Conservation (phyloP, 192 early-diverging fungal species). For the Coemansia sp. region DNA sequence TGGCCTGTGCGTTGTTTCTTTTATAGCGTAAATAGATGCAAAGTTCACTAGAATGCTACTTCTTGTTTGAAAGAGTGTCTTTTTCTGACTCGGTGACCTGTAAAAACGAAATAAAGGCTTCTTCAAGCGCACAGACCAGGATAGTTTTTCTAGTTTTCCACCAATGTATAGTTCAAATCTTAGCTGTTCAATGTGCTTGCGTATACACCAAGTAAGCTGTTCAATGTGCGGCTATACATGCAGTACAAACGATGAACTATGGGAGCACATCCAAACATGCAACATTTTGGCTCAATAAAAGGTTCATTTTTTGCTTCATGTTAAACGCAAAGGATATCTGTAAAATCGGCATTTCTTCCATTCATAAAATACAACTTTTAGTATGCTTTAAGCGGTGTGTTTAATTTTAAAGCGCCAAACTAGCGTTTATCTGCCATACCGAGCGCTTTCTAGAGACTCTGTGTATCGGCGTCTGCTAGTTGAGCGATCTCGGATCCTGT, state of each 20-base stretch:
- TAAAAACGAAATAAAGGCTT: too few species aligned
- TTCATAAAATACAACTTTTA: too few species aligned
- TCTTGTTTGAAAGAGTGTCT: not conserved
- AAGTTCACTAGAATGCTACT: too few species aligned
- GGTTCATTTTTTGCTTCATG: not conserved
- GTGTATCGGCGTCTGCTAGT: slow-evolving; percentile 16
- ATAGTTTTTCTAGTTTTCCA: too few species aligned
- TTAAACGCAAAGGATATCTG: too few species aligned
- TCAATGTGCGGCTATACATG: slow-evolving; percentile 46
- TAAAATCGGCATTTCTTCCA: too few species aligned
- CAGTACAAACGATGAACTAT: slow-evolving; percentile 44
- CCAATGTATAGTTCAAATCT: not conserved
- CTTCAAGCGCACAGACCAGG: too few species aligned
- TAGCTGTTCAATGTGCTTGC: slow-evolving; percentile 7
- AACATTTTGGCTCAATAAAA: slow-evolving; percentile 26
- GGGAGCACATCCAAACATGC: slow-evolving; percentile 51
- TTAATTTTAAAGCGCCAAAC: too few species aligned
- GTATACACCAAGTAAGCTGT: slow-evolving; percentile 16
- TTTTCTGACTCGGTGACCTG: not conserved
- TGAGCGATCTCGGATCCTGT: slow-evolving; percentile 14
- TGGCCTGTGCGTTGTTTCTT: too few species aligned
- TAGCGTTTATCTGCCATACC: slow-evolving; percentile 8
- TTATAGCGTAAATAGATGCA: too few species aligned
- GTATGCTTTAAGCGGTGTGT: too few species aligned
- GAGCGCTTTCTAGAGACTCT: slow-evolving; percentile 9